Percentiles rank a stretch among this genome's conserved stretches.
phyloP scores from a whole-genome alignment of 2,329 filamentous ascomycete genomes.

The Claviceps fusiformis region DNA sequence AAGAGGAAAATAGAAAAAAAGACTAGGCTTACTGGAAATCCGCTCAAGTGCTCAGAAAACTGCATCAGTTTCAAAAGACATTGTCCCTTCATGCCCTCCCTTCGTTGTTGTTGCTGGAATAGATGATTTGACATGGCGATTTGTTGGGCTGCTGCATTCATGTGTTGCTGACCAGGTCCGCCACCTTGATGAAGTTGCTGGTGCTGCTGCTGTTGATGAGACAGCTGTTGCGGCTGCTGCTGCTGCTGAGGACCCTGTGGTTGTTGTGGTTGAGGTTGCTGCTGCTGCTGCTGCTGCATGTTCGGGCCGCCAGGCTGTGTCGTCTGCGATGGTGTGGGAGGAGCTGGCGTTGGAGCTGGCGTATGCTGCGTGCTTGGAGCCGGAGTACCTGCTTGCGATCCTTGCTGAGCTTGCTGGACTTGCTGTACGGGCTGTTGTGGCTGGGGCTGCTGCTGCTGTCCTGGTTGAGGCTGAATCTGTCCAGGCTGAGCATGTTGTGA shows the following conservation, averaged over 20 bases:
- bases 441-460: constrained; percentile 30
- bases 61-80: constrained; percentile 47
- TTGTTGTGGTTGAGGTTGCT: constrained; percentile 17
- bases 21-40: constrained; percentile 32
- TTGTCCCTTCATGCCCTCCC: constrained; percentile 39
- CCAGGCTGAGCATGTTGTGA: constrained; percentile 13
- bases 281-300: constrained; percentile 20
- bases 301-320: constrained; percentile 14
- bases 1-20: not conserved
- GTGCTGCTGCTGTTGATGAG: constrained; percentile 3
- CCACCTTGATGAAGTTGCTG: constrained; percentile 13
- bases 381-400: constrained; percentile 7
- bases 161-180: constrained; percentile 13
- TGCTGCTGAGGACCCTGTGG: not conserved
- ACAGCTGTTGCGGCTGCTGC: not conserved
- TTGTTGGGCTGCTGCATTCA: constrained; percentile 22
- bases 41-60: constrained; percentile 49
- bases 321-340: constrained; percentile 12
- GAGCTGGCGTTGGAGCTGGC: constrained; percentile 24
- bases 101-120: constrained; percentile 35
- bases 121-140: constrained; percentile 19
- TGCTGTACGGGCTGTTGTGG: constrained; percentile 29
- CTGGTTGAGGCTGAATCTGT: constrained; percentile 14
- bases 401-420: constrained; percentile 20
- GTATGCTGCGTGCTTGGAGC: constrained; percentile 22